Evolutionary conservation across 2,329 filamentous ascomycete species (phyloP).

Genomic region (Claviceps fusiformis): DNA sequence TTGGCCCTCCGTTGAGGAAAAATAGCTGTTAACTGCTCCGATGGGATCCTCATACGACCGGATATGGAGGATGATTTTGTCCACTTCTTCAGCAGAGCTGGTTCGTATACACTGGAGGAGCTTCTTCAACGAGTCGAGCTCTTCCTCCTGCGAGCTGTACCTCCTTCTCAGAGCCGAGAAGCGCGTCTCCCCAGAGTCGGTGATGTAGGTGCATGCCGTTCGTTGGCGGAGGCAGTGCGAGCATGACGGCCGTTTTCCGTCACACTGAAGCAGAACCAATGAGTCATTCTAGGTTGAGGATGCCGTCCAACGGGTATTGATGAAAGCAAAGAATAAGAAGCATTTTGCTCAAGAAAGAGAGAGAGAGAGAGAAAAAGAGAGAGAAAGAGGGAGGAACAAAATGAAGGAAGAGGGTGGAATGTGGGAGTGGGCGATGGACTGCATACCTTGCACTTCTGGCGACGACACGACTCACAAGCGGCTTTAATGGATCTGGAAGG

Average conservation of each 20-base stretch:
- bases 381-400: too few relatives aligned
- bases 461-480: slow-evolving; percentile 2
- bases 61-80: neutral
- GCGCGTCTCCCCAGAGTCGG: slow-evolving; percentile 1
- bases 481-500: neutral
- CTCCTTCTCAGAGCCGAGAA: slow-evolving; percentile 2
- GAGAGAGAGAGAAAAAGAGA: neutral
- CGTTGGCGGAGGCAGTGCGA: neutral
- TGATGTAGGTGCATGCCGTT: neutral
- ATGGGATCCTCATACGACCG: neutral
- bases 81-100: neutral
- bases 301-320: neutral
- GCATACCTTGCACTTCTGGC: slow-evolving; percentile 4
- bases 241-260: slow-evolving; percentile 2
- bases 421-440: neutral
- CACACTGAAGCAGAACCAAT: neutral
- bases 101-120: neutral
- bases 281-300: neutral
- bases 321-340: neutral
- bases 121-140: slow-evolving; percentile 1
- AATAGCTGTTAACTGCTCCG: neutral
- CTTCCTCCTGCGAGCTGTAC: neutral
- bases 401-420: neutral
- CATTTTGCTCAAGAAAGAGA: neutral
- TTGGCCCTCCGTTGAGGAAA: neutral